Percentiles rank a stretch among this genome's conserved stretches.
Evolutionary conservation across 2,329 filamentous ascomycete genomes (phyloP).

Genomic region (Botrytis hyacinthi): DNA sequence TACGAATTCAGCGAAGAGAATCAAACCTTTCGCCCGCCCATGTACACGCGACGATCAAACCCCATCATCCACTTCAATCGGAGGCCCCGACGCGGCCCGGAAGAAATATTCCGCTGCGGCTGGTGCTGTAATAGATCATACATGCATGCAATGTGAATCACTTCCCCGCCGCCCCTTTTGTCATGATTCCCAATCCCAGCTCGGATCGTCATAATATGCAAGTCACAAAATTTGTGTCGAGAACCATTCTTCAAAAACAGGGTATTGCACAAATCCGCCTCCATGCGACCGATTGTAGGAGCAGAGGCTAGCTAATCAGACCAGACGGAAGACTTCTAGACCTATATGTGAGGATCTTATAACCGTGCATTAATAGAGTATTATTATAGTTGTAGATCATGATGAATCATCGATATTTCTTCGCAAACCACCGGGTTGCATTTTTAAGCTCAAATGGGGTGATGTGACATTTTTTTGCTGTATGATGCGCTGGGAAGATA

Average conservation of each 20-base stretch:
- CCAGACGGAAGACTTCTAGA: not conserved
- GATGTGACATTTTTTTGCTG: not conserved
- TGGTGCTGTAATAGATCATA: not conserved
- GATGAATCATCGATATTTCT: not conserved
- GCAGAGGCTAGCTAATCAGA: not conserved
- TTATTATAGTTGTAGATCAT: not conserved
- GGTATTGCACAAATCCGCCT: not conserved
- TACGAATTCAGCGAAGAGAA: not conserved
- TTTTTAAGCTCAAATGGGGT: not conserved
- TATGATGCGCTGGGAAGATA: not conserved
- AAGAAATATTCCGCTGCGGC: not conserved
- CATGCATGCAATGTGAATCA: conserved; percentile 2
- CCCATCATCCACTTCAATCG: not conserved
- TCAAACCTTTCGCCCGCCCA: not conserved
- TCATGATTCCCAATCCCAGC: not conserved
- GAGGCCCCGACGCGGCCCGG: not conserved
- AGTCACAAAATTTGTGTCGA: not conserved
- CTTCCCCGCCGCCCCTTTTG: not conserved
- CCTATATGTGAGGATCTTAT: not conserved
- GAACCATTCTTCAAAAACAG: not conserved
- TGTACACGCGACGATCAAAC: not conserved
- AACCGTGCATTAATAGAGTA: not conserved
- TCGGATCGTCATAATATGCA: not conserved
- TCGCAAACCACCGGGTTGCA: not conserved
- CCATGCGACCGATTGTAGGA: not conserved